Evolutionary conservation across 805 yeast genomes (phyloP), one percentile per base, ranked within the genome.

Genomic region (Schizosaccharomyces lindneri): DNA sequence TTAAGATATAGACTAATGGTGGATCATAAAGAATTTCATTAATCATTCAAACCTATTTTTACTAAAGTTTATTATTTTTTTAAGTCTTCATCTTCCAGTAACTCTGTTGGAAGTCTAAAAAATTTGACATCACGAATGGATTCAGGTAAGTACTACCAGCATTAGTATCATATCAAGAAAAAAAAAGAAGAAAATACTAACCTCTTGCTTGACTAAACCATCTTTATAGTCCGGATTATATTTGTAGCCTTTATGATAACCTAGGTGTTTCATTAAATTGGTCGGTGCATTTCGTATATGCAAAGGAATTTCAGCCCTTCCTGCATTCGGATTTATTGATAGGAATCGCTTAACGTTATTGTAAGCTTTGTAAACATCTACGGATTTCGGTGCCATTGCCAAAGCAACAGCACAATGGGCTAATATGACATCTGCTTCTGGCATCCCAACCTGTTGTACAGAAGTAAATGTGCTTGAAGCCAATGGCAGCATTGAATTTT

Each of bases 251-350:
- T 83, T 79, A 19, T 85, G 84, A 69, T 89, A 90, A 0, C 95
- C 97, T 63, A 88, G 68, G 61, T 87, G 95, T 62, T 81, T 78
- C 98, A 93, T 93, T 59, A 93, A 75, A 66, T 76, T 77, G 0
- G 98, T 94, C 2, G 99, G 98, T 0, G 98, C 97, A 70, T 93
- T 94, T 65, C 97, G 78, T 46, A 93, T 74, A 71, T 93, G 97
- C 32, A 75, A 61, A 0, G 78, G 78, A 1, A 84, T 81, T 1
- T 83, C 79, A 3, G 86, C 80, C 48, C 80, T 77, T 6, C 62
- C 60, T 19, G 81, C 79, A 61, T 79, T 73, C 1, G 85, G 84
- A n/a, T 78, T 79, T 29, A 76, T 78, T 31, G 74, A 74, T 39
- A 89, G 68, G 64, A 80, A 73, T 0, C 75, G 68, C 64, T 82